Conservation (phyloP, 2,329 filamentous ascomycete genomes). For the Hymenoscyphus salicellus region DNA sequence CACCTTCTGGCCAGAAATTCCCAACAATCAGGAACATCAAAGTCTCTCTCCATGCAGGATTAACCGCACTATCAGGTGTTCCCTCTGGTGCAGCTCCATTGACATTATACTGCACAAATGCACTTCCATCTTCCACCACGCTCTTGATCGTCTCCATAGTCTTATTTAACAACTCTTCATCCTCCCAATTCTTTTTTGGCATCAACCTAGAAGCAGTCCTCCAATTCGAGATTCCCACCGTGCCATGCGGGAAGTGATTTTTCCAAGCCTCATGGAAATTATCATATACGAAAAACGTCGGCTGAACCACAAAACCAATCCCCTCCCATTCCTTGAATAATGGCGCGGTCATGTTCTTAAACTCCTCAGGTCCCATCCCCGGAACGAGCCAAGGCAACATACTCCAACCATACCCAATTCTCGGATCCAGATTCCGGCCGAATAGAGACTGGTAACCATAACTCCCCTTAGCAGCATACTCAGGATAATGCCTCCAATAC, state of each 20-base stretch:
- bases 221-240: background rate
- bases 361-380: background rate
- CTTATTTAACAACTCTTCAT: background rate
- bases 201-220: slow-evolving; percentile 1
- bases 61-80: slow-evolving; percentile 12
- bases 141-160: background rate
- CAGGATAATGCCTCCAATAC: background rate
- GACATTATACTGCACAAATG: slow-evolving; percentile 1
- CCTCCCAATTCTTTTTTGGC: slow-evolving; percentile 2
- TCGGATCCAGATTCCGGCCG: background rate
- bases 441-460: slow-evolving; percentile 5
- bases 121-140: background rate
- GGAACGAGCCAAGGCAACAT: slow-evolving; percentile 5
- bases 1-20: slow-evolving; percentile 17
- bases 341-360: slow-evolving; percentile 1
- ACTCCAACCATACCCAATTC: background rate
- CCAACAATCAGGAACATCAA: slow-evolving; percentile 6
- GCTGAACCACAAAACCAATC: background rate
- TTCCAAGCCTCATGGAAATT: slow-evolving; percentile 6
- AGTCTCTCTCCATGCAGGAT: slow-evolving; percentile 20
- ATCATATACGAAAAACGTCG: slow-evolving; percentile 3
- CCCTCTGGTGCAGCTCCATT: slow-evolving; percentile 6
- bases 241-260: background rate
- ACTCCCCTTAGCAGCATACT: background rate
- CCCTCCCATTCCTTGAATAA: slow-evolving; percentile 2